Evolutionary conservation across 257 asterid genomes (phyloP).

Genomic region (Dorcoceras hygrometricum): DNA sequence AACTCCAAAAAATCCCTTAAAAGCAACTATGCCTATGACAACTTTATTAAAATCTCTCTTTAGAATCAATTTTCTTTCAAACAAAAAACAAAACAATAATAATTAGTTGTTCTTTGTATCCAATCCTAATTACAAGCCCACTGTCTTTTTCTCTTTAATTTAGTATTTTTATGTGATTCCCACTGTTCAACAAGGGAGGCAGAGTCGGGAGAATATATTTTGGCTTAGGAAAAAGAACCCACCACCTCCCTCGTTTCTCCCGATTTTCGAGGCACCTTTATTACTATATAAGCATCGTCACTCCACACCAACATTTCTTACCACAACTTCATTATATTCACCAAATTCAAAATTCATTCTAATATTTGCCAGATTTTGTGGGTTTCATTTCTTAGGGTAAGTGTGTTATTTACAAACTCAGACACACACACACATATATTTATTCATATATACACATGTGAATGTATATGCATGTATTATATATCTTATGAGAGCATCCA

Average conservation of each 20-base stretch:
- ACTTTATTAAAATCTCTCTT: conserved; percentile 69
- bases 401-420: neutral
- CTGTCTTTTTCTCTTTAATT: conserved; percentile 21
- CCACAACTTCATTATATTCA: too few species aligned
- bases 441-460: too few species aligned
- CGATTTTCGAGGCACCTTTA: conserved; percentile 43
- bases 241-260: conserved; percentile 38
- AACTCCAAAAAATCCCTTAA: conserved; percentile 47
- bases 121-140: conserved; percentile 20
- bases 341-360: too few species aligned
- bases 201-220: conserved; percentile 28
- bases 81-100: neutral
- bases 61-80: conserved; percentile 9
- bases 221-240: conserved; percentile 31
- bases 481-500: too few species aligned
- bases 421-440: too few species aligned
- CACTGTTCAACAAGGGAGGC: conserved; percentile 34
- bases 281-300: conserved; percentile 48
- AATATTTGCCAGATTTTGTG: neutral
- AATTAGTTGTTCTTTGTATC: too few species aligned
- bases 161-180: conserved; percentile 33
- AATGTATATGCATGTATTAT: neutral
- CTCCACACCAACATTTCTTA: conserved; percentile 27
- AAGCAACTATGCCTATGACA: conserved; percentile 39
- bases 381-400: neutral